Conservation (phyloP, 2,329 filamentous ascomycete genomes). For the Aspergillus proliferans region DNA sequence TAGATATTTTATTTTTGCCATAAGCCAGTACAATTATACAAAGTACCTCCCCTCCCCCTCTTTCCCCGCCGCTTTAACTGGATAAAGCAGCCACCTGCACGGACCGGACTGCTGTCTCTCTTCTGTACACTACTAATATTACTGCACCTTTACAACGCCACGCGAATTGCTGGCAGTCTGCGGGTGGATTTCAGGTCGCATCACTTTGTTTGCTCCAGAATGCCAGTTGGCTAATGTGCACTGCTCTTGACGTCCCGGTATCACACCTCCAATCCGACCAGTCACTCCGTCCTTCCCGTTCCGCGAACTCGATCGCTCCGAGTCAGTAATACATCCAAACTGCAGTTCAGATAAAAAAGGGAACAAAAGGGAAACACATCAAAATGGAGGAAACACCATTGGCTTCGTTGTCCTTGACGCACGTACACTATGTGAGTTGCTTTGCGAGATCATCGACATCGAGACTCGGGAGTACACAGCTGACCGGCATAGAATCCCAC, state of each 20-base stretch:
- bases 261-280: neutral
- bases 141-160: too few relatives aligned
- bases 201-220: neutral
- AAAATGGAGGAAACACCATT: slow-evolving; percentile 49
- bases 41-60: slow-evolving; percentile 14
- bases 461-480: neutral
- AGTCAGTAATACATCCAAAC: too few relatives aligned
- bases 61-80: slow-evolving; percentile 13
- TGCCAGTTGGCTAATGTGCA: neutral
- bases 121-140: neutral
- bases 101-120: neutral
- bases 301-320: neutral
- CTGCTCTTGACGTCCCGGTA: neutral
- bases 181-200: too few relatives aligned
- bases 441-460: neutral
- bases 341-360: too few relatives aligned
- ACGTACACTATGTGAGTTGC: slow-evolving; percentile 83
- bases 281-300: neutral
- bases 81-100: neutral
- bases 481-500: slow-evolving; percentile 63
- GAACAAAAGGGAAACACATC: neutral
- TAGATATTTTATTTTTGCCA: too few relatives aligned
- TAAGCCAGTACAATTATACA: neutral
- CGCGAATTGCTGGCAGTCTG: too few relatives aligned
- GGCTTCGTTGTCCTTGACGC: slow-evolving; percentile 86